Percentiles rank a stretch among this genome's conserved stretches.
Conservation (phyloP, 2,329 filamentous ascomycete genomes). For the Cephalotrichum gorgonifer region DNA sequence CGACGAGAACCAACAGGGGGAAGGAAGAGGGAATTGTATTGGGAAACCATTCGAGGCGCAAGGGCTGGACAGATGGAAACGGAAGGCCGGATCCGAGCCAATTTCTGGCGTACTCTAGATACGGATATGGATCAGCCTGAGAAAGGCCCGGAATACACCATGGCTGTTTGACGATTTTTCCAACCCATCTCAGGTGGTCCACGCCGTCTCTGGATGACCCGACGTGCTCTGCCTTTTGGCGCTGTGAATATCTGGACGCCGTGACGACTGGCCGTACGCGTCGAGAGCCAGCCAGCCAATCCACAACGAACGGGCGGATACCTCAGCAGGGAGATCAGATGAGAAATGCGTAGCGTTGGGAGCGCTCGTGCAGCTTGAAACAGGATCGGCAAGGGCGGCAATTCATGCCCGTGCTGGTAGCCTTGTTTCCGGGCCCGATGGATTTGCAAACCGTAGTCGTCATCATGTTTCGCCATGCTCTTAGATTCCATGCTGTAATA, state of each 20-base stretch:
- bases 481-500: background rate
- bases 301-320: background rate
- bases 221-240: background rate
- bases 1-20: background rate
- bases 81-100: conserved; percentile 3
- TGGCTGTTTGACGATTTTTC: conserved; percentile 3
- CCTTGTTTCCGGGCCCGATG: background rate
- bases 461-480: conserved; percentile 2
- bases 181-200: conserved; percentile 1
- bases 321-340: background rate
- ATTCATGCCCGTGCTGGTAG: background rate
- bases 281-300: background rate
- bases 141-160: conserved; percentile 5
- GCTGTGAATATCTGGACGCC: background rate
- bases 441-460: background rate
- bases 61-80: conserved; percentile 4
- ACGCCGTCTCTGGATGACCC: background rate
- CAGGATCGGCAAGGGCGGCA: background rate
- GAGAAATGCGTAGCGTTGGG: background rate
- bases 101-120: conserved; percentile 3
- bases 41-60: conserved; percentile 2
- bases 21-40: background rate
- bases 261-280: background rate
- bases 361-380: conserved; percentile 2
- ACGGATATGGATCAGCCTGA: conserved; percentile 1